Percentiles rank a stretch among this genome's conserved stretches.
These are phyloP conservation scores for Arbutus unedo DNA, from an alignment of 148 eudicot species.

Conservation along the genomic window DNA sequence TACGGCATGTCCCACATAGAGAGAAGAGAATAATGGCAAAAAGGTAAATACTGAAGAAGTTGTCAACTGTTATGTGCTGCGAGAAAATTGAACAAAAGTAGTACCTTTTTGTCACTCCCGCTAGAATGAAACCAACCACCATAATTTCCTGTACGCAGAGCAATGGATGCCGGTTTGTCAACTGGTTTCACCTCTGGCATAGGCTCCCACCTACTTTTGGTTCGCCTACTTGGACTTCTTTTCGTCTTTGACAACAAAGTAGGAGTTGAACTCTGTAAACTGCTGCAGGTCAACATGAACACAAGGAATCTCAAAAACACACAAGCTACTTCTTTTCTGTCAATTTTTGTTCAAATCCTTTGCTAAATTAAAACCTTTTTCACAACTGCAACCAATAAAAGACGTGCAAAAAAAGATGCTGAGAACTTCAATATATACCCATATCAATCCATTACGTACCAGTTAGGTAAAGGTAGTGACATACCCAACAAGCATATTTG, in stretches of 20 bases:
- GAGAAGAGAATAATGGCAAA: not conserved
- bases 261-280: constrained; percentile 38
- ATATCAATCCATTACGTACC: not conserved
- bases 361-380: not conserved
- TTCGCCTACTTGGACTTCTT: constrained; percentile 83
- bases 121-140: constrained; percentile 52
- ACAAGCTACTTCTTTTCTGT: not conserved
- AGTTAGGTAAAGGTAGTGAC: not conserved
- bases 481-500: not conserved
- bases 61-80: not conserved
- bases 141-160: constrained; percentile 49
- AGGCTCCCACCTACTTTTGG: constrained; percentile 99
- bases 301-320: constrained; percentile 12
- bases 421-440: not conserved
- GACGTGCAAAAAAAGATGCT: not conserved
- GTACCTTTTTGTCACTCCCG: constrained; percentile 68
- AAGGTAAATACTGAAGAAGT: not conserved
- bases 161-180: constrained; percentile 40
- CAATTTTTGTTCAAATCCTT: not conserved
- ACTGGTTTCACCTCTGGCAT: constrained; percentile 60
- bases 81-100: not conserved
- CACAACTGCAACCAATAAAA: not conserved
- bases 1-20: not conserved
- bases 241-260: constrained; percentile 40
- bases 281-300: constrained; percentile 36